A percentile compares a stretch with the other conserved stretches of the same genome.
phyloP scores from a whole-genome alignment of 2,329 filamentous ascomycete species.

The Aureobasidium zeae region DNA sequence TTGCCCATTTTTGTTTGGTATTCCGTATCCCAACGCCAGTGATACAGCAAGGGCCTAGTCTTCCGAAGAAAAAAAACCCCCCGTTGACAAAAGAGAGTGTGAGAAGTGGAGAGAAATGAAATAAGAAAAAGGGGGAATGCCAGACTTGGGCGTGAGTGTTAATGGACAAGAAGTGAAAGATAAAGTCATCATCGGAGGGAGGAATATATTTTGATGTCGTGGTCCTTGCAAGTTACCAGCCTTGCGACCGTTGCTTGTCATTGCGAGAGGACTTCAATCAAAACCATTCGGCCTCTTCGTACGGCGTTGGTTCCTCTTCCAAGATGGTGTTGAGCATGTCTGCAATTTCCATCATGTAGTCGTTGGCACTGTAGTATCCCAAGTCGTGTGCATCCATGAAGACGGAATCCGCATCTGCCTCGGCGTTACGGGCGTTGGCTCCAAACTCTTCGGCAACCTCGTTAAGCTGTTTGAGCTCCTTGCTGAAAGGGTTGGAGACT shows the following conservation, averaged over 20 bases:
- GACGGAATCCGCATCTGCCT: conserved; percentile 63
- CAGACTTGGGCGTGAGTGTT: too few species aligned
- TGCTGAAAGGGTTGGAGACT: conserved; percentile 65
- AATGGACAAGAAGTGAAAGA: conserved; percentile 17
- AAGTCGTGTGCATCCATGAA: conserved; percentile 62
- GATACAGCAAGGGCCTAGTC: conserved; percentile 14
- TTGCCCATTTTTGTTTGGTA: conserved; percentile 12
- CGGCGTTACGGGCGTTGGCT: conserved; percentile 46
- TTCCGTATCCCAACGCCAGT: conserved; percentile 14
- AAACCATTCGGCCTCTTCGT: conserved; percentile 21
- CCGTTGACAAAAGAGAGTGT: conserved; percentile 15
- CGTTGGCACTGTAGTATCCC: conserved; percentile 63
- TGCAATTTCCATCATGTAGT: conserved; percentile 76
- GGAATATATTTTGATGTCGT: conserved; percentile 2
- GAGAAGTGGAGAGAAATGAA: conserved; percentile 10
- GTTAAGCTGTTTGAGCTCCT: conserved; percentile 82
- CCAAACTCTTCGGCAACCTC: conserved; percentile 87
- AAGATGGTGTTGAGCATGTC: conserved; percentile 48
- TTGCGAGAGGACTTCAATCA: conserved; percentile 16
- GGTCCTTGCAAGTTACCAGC: conserved; percentile 16
- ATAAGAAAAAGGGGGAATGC: too few species aligned
- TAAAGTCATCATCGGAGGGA: conserved; percentile 5
- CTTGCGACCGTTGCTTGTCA: conserved; percentile 17
- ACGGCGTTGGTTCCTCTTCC: conserved; percentile 21
- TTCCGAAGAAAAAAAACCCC: conserved; percentile 15